Evolutionary conservation across 2,329 filamentous ascomycete species (phyloP).

Genomic region (Colletotrichum lupini): DNA sequence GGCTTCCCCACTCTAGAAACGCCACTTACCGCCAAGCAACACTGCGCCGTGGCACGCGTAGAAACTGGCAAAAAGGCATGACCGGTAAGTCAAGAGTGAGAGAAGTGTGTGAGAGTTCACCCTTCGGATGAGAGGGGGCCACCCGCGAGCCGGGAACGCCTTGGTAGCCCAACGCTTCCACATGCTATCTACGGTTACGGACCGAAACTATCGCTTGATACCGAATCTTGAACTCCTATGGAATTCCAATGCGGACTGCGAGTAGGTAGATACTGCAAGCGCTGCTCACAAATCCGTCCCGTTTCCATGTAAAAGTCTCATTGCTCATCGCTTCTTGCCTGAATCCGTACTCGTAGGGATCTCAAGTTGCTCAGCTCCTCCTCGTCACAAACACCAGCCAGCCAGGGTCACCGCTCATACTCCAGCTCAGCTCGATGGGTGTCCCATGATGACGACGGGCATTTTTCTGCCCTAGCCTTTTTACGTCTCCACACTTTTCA

Average conservation of each 20-base stretch:
- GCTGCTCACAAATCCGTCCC: background rate
- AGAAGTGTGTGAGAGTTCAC: background rate
- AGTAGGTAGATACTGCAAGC: background rate
- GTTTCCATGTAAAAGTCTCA: background rate
- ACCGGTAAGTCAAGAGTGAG: background rate
- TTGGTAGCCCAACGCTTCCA: background rate
- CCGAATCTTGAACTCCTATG: background rate
- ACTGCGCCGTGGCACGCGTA: background rate
- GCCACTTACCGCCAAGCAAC: constrained; percentile 8
- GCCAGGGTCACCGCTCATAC: background rate
- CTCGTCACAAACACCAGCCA: background rate
- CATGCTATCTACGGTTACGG: background rate
- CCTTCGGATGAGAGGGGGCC: background rate
- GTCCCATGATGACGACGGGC: background rate
- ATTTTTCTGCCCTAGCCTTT: background rate
- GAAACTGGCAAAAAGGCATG: background rate
- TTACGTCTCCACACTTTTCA: background rate
- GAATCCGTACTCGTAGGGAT: background rate
- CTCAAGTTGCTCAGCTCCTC: background rate
- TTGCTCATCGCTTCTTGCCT: background rate
- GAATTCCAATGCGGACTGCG: background rate
- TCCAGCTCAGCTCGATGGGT: background rate
- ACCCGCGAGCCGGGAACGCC: background rate
- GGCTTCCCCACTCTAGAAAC: constrained; percentile 2
- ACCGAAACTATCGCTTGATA: background rate